Evolutionary conservation across 805 yeast species (phyloP).

Genomic region (Candida lessepsii): DNA sequence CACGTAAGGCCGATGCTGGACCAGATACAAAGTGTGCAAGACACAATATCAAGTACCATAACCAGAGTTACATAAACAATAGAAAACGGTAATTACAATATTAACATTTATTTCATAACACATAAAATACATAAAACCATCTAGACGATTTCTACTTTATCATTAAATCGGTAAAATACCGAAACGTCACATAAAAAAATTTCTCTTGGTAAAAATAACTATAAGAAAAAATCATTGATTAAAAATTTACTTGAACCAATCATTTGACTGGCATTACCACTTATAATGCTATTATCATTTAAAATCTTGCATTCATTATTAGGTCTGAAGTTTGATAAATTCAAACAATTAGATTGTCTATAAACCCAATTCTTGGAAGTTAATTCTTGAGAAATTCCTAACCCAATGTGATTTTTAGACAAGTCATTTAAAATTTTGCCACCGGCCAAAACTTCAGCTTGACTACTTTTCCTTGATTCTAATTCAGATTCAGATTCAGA

Average conservation of each 20-base stretch:
- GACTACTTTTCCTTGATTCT: slow-evolving; percentile 5
- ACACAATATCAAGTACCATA: no score
- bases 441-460: neutral
- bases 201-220: slow-evolving; percentile 10
- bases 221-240: slow-evolving; percentile 44
- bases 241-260: slow-evolving; percentile 41
- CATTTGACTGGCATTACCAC: slow-evolving; percentile 46
- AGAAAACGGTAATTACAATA: slow-evolving; percentile 1
- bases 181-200: neutral
- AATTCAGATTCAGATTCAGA: slow-evolving; percentile 7
- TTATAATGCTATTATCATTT: slow-evolving; percentile 34
- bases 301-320: slow-evolving; percentile 29
- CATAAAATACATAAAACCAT: slow-evolving; percentile 4
- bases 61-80: no score
- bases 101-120: slow-evolving; percentile 7
- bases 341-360: slow-evolving; percentile 35
- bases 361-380: slow-evolving; percentile 17
- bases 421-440: neutral
- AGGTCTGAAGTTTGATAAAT: slow-evolving; percentile 27
- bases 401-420: neutral
- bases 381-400: neutral
- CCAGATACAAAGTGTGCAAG: no score
- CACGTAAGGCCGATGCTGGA: no score
- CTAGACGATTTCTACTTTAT: slow-evolving; percentile 1
- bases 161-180: neutral